A percentile compares a stretch with the other conserved stretches of the same genome.
phyloP scores from a whole-genome alignment of 805 yeast genomes.

The Candida chauliodis region DNA sequence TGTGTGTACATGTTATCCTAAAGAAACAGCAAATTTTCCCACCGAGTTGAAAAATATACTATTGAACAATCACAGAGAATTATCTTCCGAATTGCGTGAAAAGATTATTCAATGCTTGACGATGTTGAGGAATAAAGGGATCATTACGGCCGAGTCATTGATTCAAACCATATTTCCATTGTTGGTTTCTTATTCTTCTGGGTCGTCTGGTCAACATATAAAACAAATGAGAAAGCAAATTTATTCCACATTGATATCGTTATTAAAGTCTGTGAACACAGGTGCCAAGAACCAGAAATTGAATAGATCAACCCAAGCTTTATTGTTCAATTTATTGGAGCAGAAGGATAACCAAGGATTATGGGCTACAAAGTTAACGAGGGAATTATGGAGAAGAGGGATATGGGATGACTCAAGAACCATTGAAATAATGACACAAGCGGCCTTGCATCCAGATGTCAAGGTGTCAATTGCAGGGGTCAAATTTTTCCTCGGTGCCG shows the following conservation, averaged over 20 bases:
- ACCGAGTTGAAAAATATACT: constrained; percentile 69
- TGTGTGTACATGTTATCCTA: constrained; percentile 85
- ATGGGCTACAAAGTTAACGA: constrained; percentile 93
- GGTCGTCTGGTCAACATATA: constrained; percentile 60
- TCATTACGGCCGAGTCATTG: constrained; percentile 72
- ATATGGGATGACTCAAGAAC: constrained; percentile 98
- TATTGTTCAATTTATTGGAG: constrained; percentile 82
- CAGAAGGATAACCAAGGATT: constrained; percentile 75
- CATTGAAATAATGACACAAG: constrained; percentile 96
- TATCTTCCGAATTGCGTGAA: constrained; percentile 83
- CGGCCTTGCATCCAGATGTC: constrained; percentile 80
- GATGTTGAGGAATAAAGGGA: constrained; percentile 83
- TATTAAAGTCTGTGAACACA: constrained; percentile 78
- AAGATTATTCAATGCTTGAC: constrained; percentile 86
- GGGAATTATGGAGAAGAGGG: constrained; percentile 96
- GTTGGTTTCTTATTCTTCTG: constrained; percentile 57
- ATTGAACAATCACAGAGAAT: constrained; percentile 70
- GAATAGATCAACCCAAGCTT: constrained; percentile 86
- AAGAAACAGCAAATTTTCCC: constrained; percentile 83
- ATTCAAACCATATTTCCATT: constrained; percentile 89
- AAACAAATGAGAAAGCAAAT: constrained; percentile 80
- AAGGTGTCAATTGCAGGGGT: constrained; percentile 91
- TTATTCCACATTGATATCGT: constrained; percentile 71
- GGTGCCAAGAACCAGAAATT: constrained; percentile 89
- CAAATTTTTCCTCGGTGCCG: constrained; percentile 90